Evolutionary conservation across 805 yeast genomes (phyloP).

Genomic region (Wickerhamiella dianesei): DNA sequence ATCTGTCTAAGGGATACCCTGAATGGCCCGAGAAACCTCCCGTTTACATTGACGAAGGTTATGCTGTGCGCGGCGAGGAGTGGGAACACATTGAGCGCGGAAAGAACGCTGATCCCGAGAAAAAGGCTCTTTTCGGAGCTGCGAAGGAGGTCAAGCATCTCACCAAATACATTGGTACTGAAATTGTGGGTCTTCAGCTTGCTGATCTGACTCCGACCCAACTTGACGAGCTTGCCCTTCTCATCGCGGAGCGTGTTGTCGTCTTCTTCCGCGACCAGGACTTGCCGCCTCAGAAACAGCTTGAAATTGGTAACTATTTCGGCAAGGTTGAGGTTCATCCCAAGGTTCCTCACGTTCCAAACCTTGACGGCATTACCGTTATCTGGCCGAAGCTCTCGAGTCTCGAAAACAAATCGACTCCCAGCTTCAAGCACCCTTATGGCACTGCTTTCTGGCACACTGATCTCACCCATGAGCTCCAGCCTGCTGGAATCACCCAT

Average conservation of each 20-base stretch:
- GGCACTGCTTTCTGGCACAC: conserved; percentile 43
- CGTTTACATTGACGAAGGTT: conserved; percentile 31
- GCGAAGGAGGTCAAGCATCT: conserved; percentile 32
- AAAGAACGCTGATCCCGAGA: conserved; percentile 29
- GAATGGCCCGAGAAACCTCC: conserved; percentile 29
- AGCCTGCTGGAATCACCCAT: conserved; percentile 60
- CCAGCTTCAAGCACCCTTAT: conserved; percentile 21
- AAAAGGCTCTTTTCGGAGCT: conserved; percentile 31
- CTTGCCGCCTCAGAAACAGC: conserved; percentile 31
- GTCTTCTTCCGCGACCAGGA: conserved; percentile 40
- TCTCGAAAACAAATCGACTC: conserved; percentile 30
- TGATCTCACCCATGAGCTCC: conserved; percentile 63
- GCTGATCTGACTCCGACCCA: conserved; percentile 32
- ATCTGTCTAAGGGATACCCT: conserved; percentile 31
- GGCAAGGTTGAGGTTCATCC: conserved; percentile 35
- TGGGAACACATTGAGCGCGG: conserved; percentile 29
- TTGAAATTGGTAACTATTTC: conserved; percentile 34
- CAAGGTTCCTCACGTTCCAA: conserved; percentile 22
- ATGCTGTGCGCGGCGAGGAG: conserved; percentile 24
- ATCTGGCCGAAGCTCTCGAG: conserved; percentile 33
- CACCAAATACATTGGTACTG: conserved; percentile 38
- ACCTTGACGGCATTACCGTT: conserved; percentile 32
- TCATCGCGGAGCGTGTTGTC: conserved; percentile 38
- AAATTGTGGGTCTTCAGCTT: conserved; percentile 35
- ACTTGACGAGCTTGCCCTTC: conserved; percentile 35